Conservation (phyloP, 2,329 filamentous ascomycete genomes). For the Exophiala xenobiotica region DNA sequence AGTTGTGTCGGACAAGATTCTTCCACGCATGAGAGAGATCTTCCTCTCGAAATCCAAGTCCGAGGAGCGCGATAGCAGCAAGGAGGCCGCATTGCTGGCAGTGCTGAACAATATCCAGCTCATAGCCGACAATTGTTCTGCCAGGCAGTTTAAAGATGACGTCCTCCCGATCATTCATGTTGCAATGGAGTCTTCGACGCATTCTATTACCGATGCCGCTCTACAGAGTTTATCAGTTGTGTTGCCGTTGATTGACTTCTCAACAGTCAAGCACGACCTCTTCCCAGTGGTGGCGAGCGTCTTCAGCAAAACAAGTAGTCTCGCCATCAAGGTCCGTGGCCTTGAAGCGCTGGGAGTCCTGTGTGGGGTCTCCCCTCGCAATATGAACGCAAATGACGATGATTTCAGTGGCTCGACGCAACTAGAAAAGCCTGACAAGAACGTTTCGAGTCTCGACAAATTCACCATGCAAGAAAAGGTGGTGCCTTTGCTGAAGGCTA, state of each 20-base stretch:
- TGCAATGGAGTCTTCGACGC: conserved; percentile 84
- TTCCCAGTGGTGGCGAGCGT: conserved; percentile 89
- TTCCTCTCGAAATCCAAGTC: conserved; percentile 63
- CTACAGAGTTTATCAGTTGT: conserved; percentile 74
- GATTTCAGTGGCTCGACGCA: conserved; percentile 69
- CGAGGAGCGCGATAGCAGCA: conserved; percentile 72
- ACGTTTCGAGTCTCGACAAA: conserved; percentile 83
- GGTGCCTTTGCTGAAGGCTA: conserved; percentile 81
- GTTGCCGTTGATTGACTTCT: conserved; percentile 89
- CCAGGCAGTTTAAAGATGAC: conserved; percentile 94
- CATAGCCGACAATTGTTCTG: conserved; percentile 76
- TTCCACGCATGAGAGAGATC: conserved; percentile 79
- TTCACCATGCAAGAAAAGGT: conserved; percentile 99
- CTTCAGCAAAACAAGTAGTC: conserved; percentile 88
- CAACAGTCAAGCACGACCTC: conserved; percentile 92
- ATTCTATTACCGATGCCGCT: conserved; percentile 82
- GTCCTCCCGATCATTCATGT: conserved; percentile 82
- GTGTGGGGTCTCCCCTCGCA: conserved; percentile 69
- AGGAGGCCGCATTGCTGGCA: conserved; percentile 89
- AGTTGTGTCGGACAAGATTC: conserved; percentile 78
- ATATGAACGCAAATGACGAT: conserved; percentile 70
- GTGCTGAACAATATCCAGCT: conserved; percentile 78
- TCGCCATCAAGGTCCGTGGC: conserved; percentile 91
- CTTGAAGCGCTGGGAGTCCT: conserved; percentile 86
- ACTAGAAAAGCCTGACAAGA: conserved; percentile 50